Evolutionary conservation across 2,329 filamentous ascomycete species (phyloP).

Genomic region (Claviceps fusiformis): DNA sequence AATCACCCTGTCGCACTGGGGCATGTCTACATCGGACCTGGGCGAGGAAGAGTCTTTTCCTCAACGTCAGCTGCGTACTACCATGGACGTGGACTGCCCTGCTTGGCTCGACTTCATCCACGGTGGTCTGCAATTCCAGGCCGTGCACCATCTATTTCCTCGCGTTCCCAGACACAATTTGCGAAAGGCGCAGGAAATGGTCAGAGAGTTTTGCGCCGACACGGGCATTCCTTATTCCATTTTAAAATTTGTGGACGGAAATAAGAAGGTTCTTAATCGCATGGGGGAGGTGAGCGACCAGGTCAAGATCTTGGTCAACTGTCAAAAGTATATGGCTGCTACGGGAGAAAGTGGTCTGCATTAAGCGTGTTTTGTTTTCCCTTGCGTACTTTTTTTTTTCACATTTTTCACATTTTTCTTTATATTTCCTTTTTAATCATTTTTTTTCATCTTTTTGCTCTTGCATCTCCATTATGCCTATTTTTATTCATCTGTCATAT

Average conservation of each 20-base stretch:
- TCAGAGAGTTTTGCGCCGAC: conserved; percentile 51
- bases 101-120: conserved; percentile 60
- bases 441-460: background rate
- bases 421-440: background rate
- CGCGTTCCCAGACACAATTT: conserved; percentile 57
- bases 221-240: conserved; percentile 49
- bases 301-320: conserved; percentile 44
- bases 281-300: conserved; percentile 48
- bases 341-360: conserved; percentile 30
- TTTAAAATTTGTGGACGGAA: conserved; percentile 48
- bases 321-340: conserved; percentile 36
- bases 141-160: conserved; percentile 56
- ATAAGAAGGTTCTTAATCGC: conserved; percentile 33
- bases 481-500: too few relatives aligned
- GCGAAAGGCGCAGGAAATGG: conserved; percentile 42
- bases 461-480: too few relatives aligned
- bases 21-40: conserved; percentile 54
- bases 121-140: conserved; percentile 61
- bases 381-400: background rate
- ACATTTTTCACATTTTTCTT: too few relatives aligned
- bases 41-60: conserved; percentile 53
- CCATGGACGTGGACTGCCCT: conserved; percentile 63
- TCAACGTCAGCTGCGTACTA: conserved; percentile 56
- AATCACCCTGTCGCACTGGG: conserved; percentile 60
- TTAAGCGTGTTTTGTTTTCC: background rate